Evolutionary conservation across 371 early-diverging fungal genomes (phyloP), one percentile per base, ranked within the genome.

Genomic region (Lichtheimia ornata): DNA sequence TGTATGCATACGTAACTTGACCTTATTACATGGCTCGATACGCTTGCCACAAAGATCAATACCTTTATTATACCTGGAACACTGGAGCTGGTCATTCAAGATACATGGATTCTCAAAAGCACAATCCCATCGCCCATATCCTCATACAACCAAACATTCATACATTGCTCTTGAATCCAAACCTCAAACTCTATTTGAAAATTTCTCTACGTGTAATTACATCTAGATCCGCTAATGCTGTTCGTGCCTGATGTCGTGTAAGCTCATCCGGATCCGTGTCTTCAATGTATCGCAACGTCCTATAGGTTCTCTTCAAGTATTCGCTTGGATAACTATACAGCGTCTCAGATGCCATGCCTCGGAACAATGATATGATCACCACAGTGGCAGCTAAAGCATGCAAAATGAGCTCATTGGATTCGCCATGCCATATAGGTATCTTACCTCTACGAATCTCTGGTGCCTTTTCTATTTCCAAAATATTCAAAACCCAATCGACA

Each of bases 261-360:
- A 91, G 60, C 35, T 88, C 85, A 72, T 92, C 89, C 4, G 76
- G 47, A 60, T 93, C 94, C 0, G 81, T 83, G 13, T 82, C 81
- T 59, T 84, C 87, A 41, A 88, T 75, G 50, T 85, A 86, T 22
- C 84, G 71, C 30, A 94, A 72, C 1, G 83, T 76, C 24, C 79
- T 67, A 65, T 83, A 84, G 0, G 87, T 84, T 2, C 79, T 62
- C 62, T 79, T 73, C 53, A 93, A 65, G 27, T 79, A 77, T 30
- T 82, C 85, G 3, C 73, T 58, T 7, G 91, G 91, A 18, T 85
- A 79, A 28, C 81, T 69, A 18, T 78, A 79, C 35, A 89, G 53
- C 17, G 86, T 72, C 11, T 86, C 77, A 12, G 65, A 62, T 1
- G 79, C 85, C 18, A 91, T 71, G 12, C 90, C 93, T 40, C 91